phyloP scores from a whole-genome alignment of 768 basidiomycete genomes.

The Amanita rimosa region DNA sequence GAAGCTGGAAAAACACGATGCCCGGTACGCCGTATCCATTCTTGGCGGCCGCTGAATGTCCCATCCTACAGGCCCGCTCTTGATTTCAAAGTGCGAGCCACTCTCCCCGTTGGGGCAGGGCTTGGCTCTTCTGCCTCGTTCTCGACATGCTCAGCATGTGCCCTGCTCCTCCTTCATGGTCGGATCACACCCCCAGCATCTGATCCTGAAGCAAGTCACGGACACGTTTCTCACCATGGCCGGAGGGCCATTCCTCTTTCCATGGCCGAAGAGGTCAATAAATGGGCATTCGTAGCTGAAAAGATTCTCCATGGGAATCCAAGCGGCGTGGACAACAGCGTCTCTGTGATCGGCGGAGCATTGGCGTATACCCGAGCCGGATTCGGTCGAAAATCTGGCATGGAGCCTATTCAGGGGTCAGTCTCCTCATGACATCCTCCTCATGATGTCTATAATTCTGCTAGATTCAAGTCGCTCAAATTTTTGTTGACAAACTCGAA shows the following conservation, averaged over 20 bases:
- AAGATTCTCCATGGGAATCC: constrained; percentile 97
- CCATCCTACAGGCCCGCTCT: constrained; percentile 48
- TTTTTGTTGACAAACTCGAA: constrained; percentile 92
- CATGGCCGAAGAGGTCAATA: constrained; percentile 74
- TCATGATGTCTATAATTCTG: constrained; percentile 5
- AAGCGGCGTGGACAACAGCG: constrained; percentile 95
- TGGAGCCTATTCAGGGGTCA: constrained; percentile 81
- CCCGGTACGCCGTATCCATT: constrained; percentile 36
- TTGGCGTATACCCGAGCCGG: constrained; percentile 79
- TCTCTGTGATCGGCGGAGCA: constrained; percentile 87
- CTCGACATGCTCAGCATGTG: constrained; percentile 76
- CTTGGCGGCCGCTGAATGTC: constrained; percentile 8
- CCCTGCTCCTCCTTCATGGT: constrained; percentile 65
- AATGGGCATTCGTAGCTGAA: constrained; percentile 90
- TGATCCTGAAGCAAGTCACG: constrained; percentile 33
- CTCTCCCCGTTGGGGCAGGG: constrained; percentile 89
- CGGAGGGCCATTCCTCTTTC: constrained; percentile 50
- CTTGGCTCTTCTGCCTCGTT: constrained; percentile 96
- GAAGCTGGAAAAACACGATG: constrained; percentile 44
- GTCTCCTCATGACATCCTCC: constrained; percentile 15
- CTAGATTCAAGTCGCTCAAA: constrained; percentile 80
- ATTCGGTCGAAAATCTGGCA: constrained; percentile 66
- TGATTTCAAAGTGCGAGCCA: constrained; percentile 75
- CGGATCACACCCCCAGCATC: constrained; percentile 47
- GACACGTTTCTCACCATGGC: constrained; percentile 55